Evolutionary conservation across 805 yeast species (phyloP).

Genomic region (Saturnispora galanensis): DNA sequence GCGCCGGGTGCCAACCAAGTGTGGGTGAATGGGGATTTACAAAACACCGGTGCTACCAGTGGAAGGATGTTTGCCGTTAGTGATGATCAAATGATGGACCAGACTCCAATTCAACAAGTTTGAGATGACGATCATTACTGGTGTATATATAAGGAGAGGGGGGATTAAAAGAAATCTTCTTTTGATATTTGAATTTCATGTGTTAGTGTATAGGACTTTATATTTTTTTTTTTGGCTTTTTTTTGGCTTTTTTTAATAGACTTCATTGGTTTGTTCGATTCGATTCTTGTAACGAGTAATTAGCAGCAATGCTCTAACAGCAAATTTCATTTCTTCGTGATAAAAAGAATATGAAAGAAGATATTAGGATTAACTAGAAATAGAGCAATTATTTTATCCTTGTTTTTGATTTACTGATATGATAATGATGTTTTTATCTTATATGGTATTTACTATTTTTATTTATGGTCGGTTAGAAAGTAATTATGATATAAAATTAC

Average conservation of each 20-base stretch:
- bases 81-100: conserved; percentile 63
- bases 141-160: neutral
- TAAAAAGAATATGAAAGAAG: no score
- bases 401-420: no score
- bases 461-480: no score
- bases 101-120: conserved; percentile 42
- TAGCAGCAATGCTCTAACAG: no score
- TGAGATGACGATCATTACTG: neutral
- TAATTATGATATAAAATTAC: no score
- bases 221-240: conserved; percentile 7
- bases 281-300: no score
- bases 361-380: no score
- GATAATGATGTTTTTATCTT: no score
- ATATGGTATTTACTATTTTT: no score
- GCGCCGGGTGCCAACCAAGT: conserved; percentile 19
- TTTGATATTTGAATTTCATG: neutral
- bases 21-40: conserved; percentile 22
- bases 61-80: conserved; percentile 70
- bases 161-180: neutral
- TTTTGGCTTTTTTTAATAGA: conserved; percentile 3
- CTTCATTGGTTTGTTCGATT: neutral
- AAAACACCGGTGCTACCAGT: conserved; percentile 31
- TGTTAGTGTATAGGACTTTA: conserved; percentile 4
- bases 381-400: no score
- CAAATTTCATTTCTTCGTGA: no score